Base-by-base conservation (phyloP, 2,329 filamentous ascomycete genomes). In the Penicillium sp. region DNA sequence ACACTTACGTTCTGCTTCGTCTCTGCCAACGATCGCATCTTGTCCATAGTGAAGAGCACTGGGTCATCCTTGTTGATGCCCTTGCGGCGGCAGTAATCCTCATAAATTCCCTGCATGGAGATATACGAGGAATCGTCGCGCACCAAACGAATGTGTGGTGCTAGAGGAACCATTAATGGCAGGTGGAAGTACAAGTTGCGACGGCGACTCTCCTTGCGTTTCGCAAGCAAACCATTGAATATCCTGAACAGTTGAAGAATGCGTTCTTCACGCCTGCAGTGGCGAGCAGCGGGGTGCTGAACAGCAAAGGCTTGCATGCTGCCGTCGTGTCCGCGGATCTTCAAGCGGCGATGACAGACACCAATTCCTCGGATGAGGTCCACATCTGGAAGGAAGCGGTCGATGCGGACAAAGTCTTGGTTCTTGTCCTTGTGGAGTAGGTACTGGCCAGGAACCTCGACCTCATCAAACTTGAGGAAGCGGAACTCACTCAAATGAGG, bases 371-470 rank as follows among this genome's bases (percentile, higher is more conserved):
- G 88, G 40, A 99, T 90, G 50, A 97, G 82, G 66, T 99, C 93
- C 20, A 99, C 92, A 62, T 94, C 90, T 10, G 95, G 92, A 66
- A 99, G 77, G 84, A 99, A 99, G 24, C 93, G 89, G 73, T 99
- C 95, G 63, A 99, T 97, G 44, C 92, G 89, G 63, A 99, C 88
- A 71, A 99, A 99, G 73, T 99, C 94, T 67, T 96, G 92, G 73
- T 99, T 99, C 83, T 97, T 99, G 69, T 99, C 95, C 74, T 94
- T 95, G 77, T 97, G 94, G 71, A 96, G 88, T 61, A 97, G 79
- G 73, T 99, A 99, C 72, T 99, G 94, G 0, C 94, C 94, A 3
- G 95, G 95, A 35, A 99, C 86, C 75, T 99, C 94, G 13, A 99
- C 93, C 67, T 99, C 95, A 69, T 99, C 94, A 65, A 99, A 97